phyloP scores from a whole-genome alignment of 2,329 filamentous ascomycete genomes.

The Tolypocladium inflatum region DNA sequence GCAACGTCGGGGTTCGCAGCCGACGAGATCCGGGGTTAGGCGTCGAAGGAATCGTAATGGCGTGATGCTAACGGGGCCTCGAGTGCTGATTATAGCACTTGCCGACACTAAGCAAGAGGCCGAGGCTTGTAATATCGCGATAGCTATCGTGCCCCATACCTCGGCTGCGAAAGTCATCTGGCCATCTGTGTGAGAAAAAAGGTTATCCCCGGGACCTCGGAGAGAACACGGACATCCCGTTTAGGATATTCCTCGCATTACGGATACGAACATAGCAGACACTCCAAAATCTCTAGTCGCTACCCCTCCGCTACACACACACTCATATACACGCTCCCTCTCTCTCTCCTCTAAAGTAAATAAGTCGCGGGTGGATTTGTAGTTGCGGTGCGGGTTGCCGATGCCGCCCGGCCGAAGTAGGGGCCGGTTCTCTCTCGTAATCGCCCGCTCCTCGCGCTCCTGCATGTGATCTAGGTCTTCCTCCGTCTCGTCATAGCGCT shows the following conservation, averaged over 20 bases:
- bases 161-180: not conserved
- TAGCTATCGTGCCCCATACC: not conserved
- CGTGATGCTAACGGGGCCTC: no score
- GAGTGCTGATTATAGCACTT: not conserved
- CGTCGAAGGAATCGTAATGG: not conserved
- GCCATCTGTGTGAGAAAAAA: no score
- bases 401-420: conserved; percentile 40
- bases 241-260: not conserved
- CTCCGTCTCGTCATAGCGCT: conserved; percentile 40
- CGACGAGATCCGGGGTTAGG: not conserved
- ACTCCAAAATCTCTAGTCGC: not conserved
- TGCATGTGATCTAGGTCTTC: conserved; percentile 40
- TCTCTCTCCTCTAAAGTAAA: not conserved
- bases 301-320: not conserved
- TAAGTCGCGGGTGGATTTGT: conserved; percentile 21
- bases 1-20: not conserved
- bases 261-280: not conserved
- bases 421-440: conserved; percentile 39
- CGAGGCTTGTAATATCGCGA: not conserved
- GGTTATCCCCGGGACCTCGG: no score
- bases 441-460: conserved; percentile 41
- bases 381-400: conserved; percentile 32
- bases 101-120: not conserved
- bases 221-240: not conserved
- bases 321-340: no score